Percentiles rank a stretch among this genome's conserved stretches.
These are phyloP conservation scores for Alternaria conjuncta DNA, from an alignment of 2,329 filamentous ascomycete genomes.

Conservation along the genomic window DNA sequence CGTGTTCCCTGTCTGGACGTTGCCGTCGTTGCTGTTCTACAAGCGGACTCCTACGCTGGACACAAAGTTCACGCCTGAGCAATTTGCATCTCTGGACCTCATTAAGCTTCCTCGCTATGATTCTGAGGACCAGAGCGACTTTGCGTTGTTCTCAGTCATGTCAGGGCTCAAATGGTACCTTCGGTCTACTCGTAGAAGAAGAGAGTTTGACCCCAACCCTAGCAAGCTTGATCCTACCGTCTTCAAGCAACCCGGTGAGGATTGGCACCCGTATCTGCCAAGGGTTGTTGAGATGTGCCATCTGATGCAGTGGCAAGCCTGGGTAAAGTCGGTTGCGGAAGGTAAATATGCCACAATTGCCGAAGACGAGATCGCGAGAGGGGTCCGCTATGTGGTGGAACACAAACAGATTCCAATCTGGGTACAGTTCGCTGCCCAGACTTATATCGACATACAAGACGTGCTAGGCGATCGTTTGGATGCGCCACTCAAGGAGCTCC, in stretches of 20 bases:
- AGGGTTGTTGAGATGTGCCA: neutral
- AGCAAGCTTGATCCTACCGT: no score
- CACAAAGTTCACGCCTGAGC: no score
- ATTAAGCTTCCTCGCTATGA: rapidly evolving
- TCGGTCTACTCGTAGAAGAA: no score
- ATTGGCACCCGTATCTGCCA: neutral
- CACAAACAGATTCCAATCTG: neutral
- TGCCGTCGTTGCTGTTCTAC: rapidly evolving
- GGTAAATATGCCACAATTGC: no score
- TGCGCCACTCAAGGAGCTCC: no score
- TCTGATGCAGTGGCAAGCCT: neutral
- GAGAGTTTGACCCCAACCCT: no score
- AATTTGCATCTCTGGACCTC: no score
- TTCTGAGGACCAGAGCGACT: neutral
- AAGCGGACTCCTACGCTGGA: neutral
- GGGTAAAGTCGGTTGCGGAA: no score
- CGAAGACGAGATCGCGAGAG: neutral
- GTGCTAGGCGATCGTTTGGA: neutral
- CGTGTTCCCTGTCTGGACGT: neutral
- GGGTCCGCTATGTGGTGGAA: rapidly evolving
- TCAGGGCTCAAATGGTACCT: neutral
- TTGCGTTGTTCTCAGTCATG: neutral
- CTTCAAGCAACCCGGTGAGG: no score
- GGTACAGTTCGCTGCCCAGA: neutral
- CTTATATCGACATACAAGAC: neutral